Percentiles rank a stretch among this genome's conserved stretches.
phyloP scores from a whole-genome alignment of 192 early-diverging fungal species.

The Paraglomus brasilianum region DNA sequence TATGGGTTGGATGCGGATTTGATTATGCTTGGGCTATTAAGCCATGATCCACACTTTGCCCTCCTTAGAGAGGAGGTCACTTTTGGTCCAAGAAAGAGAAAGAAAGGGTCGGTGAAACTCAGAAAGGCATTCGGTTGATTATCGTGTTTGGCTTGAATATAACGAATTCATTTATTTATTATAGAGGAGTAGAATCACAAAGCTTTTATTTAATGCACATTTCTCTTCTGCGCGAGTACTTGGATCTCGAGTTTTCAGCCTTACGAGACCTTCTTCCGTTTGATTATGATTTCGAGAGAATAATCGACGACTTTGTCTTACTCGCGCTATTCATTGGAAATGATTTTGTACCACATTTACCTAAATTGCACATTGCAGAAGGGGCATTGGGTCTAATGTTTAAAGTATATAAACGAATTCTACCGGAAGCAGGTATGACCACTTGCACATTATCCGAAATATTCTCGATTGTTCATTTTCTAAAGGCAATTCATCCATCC shows the following conservation, averaged over 20 bases:
- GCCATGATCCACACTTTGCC: slow-evolving; percentile 96
- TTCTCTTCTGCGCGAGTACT: slow-evolving; percentile 86
- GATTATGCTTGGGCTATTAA: slow-evolving; percentile 93
- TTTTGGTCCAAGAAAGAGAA: slow-evolving; percentile 61
- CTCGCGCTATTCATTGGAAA: slow-evolving; percentile 96
- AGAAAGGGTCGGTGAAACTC: slow-evolving; percentile 32
- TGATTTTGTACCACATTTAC: slow-evolving; percentile 95
- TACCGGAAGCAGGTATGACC: slow-evolving; percentile 42
- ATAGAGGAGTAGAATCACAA: slow-evolving; percentile 49
- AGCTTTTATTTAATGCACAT: slow-evolving; percentile 82
- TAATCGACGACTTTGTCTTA: slow-evolving; percentile 95
- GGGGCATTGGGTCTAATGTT: slow-evolving; percentile 77
- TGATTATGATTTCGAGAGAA: slow-evolving; percentile 82
- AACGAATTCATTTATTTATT: neutral
- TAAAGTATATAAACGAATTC: slow-evolving; percentile 61
- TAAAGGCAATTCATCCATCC: slow-evolving; percentile 38
- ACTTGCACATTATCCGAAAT: neutral
- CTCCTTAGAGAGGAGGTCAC: slow-evolving; percentile 95
- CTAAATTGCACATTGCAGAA: slow-evolving; percentile 91
- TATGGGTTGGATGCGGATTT: slow-evolving; percentile 99
- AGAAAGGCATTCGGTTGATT: neutral
- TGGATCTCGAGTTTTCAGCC: slow-evolving; percentile 81
- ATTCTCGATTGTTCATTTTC: neutral
- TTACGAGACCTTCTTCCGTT: slow-evolving; percentile 56
- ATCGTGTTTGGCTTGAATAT: neutral